These are phyloP conservation scores for Pseudopyrenochaeta lycopersici DNA, from an alignment of 2,329 filamentous ascomycete species.

Conservation along the genomic window DNA sequence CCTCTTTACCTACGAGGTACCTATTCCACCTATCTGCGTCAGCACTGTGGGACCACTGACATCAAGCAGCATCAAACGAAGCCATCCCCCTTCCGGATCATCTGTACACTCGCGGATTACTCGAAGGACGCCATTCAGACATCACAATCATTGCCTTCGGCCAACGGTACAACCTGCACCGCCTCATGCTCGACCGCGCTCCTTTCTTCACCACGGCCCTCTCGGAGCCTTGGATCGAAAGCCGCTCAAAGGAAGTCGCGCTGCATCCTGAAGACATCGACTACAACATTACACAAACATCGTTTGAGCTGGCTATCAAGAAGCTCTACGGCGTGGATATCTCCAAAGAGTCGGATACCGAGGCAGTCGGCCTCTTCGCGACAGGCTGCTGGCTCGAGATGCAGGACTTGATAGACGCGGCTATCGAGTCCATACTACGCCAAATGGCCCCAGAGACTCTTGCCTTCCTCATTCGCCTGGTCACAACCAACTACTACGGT, in stretches of 20 bases:
- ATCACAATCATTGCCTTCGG: constrained; percentile 64
- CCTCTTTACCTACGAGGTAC: constrained; percentile 46
- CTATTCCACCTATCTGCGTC: neutral
- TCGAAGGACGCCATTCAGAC: constrained; percentile 63
- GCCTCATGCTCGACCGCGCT: constrained; percentile 63
- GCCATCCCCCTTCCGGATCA: constrained; percentile 59
- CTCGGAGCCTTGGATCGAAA: constrained; percentile 65
- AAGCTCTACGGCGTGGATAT: constrained; percentile 62
- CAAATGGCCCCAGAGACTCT: constrained; percentile 63
- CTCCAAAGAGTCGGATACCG: constrained; percentile 59
- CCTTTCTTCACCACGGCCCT: constrained; percentile 65
- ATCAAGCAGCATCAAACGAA: constrained; percentile 41
- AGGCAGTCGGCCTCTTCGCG: constrained; percentile 64
- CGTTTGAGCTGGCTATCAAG: constrained; percentile 65
- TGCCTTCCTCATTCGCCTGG: constrained; percentile 60
- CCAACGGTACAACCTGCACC: constrained; percentile 62
- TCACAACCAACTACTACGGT: constrained; percentile 66
- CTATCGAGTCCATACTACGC: constrained; percentile 63
- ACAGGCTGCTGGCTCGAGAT: constrained; percentile 68
- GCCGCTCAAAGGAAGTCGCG: constrained; percentile 60
- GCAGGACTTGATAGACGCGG: constrained; percentile 63
- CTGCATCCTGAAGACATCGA: constrained; percentile 65
- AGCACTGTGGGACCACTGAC: constrained; percentile 18
- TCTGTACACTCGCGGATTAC: constrained; percentile 61
- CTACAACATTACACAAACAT: constrained; percentile 60